These are phyloP conservation scores for Wallacemonas sp. DNA, from an alignment of 208 protist genomes.

Conservation along the genomic window DNA sequence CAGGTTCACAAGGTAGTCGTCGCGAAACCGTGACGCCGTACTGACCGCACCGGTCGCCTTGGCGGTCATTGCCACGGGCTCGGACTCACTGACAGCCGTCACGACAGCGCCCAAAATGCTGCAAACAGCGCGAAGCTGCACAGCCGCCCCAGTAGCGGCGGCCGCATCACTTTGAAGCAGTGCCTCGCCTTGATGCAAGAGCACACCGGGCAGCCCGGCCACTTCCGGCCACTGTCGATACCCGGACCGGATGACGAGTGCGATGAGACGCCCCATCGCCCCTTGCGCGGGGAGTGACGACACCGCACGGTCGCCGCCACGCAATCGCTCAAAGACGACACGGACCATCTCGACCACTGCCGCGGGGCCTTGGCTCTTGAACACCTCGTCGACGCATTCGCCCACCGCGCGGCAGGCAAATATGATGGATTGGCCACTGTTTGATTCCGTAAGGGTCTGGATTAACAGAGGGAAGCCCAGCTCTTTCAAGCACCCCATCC, in stretches of 20 bases:
- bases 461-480: constrained; percentile 33
- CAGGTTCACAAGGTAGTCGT: constrained; percentile 42
- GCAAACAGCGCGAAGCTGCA: constrained; percentile 28
- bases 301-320: not conserved
- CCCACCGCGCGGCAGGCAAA: constrained; percentile 48
- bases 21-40: constrained; percentile 40
- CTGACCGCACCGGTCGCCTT: constrained; percentile 17
- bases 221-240: constrained; percentile 5
- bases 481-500: constrained; percentile 21
- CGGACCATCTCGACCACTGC: constrained; percentile 22
- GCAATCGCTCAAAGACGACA: constrained; percentile 22
- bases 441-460: constrained; percentile 42
- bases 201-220: not conserved
- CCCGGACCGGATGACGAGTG: constrained; percentile 16
- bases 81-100: constrained; percentile 23
- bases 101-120: constrained; percentile 30
- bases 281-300: constrained; percentile 18
- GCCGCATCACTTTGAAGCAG: not conserved
- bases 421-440: constrained; percentile 48
- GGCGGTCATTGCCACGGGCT: constrained; percentile 7
- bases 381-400: constrained; percentile 39
- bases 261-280: constrained; percentile 27
- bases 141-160: not conserved
- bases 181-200: not conserved
- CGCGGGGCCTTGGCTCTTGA: constrained; percentile 17